A percentile compares a stretch with the other conserved stretches of the same genome.
Evolutionary conservation across 495 filamentous ascomycete genomes (phyloP).

Genomic region (Aspergillus sclerotioniger): DNA sequence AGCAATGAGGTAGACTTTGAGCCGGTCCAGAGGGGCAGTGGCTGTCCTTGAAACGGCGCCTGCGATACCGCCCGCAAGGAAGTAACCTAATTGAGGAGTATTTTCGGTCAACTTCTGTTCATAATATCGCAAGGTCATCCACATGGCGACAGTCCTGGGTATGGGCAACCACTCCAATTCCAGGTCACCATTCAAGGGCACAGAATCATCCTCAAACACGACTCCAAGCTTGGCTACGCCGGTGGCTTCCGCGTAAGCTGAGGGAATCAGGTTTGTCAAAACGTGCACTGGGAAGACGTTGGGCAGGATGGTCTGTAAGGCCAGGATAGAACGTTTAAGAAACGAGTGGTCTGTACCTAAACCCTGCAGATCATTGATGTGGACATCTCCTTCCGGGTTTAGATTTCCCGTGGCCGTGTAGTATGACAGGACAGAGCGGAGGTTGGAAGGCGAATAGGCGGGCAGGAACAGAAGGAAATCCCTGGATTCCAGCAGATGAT

Average conservation of each 20-base stretch:
- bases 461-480: slow-evolving; percentile 96
- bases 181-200: slow-evolving; percentile 35
- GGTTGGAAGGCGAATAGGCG: slow-evolving; percentile 58
- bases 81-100: slow-evolving; percentile 84
- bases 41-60: slow-evolving; percentile 89
- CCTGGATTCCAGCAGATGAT: slow-evolving; percentile 75
- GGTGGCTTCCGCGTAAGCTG: slow-evolving; percentile 38
- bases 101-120: slow-evolving; percentile 61
- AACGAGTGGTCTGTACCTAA: slow-evolving; percentile 86
- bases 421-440: slow-evolving; percentile 87
- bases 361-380: slow-evolving; percentile 86
- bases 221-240: slow-evolving; percentile 23
- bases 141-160: slow-evolving; percentile 46
- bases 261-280: slow-evolving; percentile 39
- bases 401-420: slow-evolving; percentile 88
- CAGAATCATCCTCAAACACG: slow-evolving; percentile 30
- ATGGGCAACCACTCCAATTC: slow-evolving; percentile 48
- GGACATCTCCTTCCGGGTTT: slow-evolving; percentile 91
- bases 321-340: slow-evolving; percentile 52
- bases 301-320: slow-evolving; percentile 42
- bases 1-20: slow-evolving; percentile 96
- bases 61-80: slow-evolving; percentile 88
- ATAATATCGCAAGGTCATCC: slow-evolving; percentile 50
- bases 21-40: slow-evolving; percentile 91
- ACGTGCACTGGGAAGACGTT: slow-evolving; percentile 37